Evolutionary conservation across 805 yeast species (phyloP).

Genomic region (Wickerhamomyces rabaulensis): DNA sequence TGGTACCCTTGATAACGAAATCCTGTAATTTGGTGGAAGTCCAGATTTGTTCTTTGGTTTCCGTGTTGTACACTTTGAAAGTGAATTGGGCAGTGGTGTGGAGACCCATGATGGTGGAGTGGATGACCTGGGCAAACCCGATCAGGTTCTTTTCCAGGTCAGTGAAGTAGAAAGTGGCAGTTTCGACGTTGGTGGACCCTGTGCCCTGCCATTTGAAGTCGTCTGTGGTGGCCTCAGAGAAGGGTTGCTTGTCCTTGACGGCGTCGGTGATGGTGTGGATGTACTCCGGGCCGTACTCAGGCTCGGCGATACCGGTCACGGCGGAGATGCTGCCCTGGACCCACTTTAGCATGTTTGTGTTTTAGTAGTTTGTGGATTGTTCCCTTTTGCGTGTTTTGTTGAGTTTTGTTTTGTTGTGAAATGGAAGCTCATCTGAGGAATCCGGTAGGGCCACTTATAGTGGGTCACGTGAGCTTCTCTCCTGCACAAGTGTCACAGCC

Average conservation of each 20-base stretch:
- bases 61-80: conserved; percentile 64
- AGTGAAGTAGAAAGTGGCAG: conserved; percentile 85
- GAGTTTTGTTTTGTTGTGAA: neutral
- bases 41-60: conserved; percentile 57
- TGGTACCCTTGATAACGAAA: conserved; percentile 65
- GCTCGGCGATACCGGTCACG: conserved; percentile 95
- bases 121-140: conserved; percentile 93
- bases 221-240: conserved; percentile 48
- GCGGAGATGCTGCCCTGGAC: conserved; percentile 85
- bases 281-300: conserved; percentile 91
- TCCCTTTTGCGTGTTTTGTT: neutral
- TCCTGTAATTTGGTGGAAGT: conserved; percentile 86
- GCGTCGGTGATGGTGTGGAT: conserved; percentile 75
- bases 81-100: conserved; percentile 93
- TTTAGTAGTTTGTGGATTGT: too few species aligned
- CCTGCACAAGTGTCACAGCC: neutral
- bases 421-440: too few species aligned
- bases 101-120: conserved; percentile 84
- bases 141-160: conserved; percentile 55
- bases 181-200: conserved; percentile 84
- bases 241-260: conserved; percentile 53
- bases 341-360: conserved; percentile 62
- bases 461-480: too few species aligned
- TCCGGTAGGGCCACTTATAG: too few species aligned
- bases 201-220: conserved; percentile 80